Evolutionary conservation across 306 rosid genomes (phyloP).

Genomic region (Canavalia ensiformis): DNA sequence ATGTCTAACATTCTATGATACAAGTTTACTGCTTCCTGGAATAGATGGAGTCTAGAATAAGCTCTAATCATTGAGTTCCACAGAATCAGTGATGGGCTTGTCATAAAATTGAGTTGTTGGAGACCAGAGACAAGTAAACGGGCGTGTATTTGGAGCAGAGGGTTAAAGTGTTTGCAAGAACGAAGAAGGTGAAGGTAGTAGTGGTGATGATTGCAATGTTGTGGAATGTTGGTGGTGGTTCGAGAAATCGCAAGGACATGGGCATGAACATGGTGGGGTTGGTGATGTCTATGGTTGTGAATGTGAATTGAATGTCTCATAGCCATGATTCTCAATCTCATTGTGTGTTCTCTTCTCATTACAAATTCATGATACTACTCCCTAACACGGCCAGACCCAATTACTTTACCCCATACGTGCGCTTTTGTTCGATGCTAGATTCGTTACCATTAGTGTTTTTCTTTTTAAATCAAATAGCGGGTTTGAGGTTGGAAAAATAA

Average conservation of each 20-base stretch:
- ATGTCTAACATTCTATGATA: slow-evolving; percentile 55
- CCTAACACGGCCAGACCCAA: not conserved
- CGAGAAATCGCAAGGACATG: slow-evolving; percentile 21
- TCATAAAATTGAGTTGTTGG: slow-evolving; percentile 47
- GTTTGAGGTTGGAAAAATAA: too few relatives aligned
- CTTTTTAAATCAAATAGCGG: too few relatives aligned
- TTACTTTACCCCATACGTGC: too few relatives aligned
- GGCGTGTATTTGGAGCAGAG: slow-evolving; percentile 69
- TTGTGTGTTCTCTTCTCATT: not conserved
- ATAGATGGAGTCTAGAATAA: slow-evolving; percentile 49
- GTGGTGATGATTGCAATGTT: slow-evolving; percentile 17
- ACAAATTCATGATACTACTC: not conserved
- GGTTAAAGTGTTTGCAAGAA: slow-evolving; percentile 65
- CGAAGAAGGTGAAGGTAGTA: slow-evolving; percentile 56
- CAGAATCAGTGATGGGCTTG: slow-evolving; percentile 59
- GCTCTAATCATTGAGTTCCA: slow-evolving; percentile 73
- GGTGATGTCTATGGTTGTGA: slow-evolving; percentile 18
- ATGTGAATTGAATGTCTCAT: slow-evolving; percentile 38
- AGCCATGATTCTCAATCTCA: slow-evolving; percentile 24
- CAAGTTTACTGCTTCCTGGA: slow-evolving; percentile 54
- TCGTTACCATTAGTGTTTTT: too few relatives aligned
- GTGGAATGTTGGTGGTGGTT: slow-evolving; percentile 16
- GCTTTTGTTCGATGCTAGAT: too few relatives aligned
- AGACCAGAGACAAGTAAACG: slow-evolving; percentile 62
- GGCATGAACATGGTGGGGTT: not conserved